Evolutionary conservation across 1,284 basidiomycete species (phyloP), one percentile per base, ranked within the genome.

Genomic region (Peniophora sp.): DNA sequence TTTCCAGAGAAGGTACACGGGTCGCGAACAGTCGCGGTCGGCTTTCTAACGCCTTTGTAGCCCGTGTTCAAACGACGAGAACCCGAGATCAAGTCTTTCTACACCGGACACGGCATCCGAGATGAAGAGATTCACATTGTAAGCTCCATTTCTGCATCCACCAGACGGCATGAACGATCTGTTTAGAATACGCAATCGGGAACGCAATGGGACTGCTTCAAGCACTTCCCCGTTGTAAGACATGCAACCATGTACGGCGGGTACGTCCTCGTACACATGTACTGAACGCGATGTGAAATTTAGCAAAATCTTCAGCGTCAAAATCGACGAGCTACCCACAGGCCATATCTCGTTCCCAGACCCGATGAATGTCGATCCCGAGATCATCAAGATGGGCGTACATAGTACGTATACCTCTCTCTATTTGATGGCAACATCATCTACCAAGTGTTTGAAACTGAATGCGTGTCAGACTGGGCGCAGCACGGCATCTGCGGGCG

Each of bases 401-500:
- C 84, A 86, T 55, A 84, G 83, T 84, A 59, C 23, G 79, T 32
- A 32, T 32, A n/a, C n/a, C n/a, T n/a, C n/a, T n/a, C n/a, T n/a
- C n/a, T n/a, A n/a, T n/a, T n/a, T n/a, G n/a, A n/a, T n/a, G n/a
- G n/a, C n/a, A n/a, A n/a, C n/a, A n/a, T n/a, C n/a, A n/a, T n/a
- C n/a, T n/a, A n/a, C n/a, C n/a, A n/a, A n/a, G n/a, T n/a, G n/a
- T n/a, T n/a, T n/a, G n/a, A n/a, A n/a, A n/a, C n/a, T 32, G 5
- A 5, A 5, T 32, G 27, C 12, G 27, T 32, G 8, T 9, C 51
- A 85, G 83, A 85, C 60, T 85, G 82, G 80, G 82, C 85, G 0
- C 72, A 78, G 27, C 85, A 88, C 56, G 85, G 85, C 1, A 88
- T 87, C 50, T 83, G 80, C 50, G 83, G 85, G 0, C 75, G 85